Base-by-base conservation (phyloP, 2,329 filamentous ascomycete species). In the Didymella glomerata region DNA sequence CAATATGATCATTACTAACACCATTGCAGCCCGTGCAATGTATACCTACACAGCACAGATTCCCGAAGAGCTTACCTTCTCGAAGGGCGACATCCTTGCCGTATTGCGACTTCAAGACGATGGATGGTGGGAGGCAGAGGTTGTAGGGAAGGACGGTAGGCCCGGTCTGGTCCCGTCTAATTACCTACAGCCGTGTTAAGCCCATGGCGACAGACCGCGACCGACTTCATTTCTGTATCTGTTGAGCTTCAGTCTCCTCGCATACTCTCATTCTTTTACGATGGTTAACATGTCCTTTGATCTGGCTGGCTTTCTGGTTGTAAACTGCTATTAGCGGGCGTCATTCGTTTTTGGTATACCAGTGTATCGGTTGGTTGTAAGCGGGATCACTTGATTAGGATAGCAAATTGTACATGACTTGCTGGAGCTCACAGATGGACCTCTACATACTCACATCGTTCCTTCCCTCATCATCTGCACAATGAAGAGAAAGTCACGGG, bases 81-180 rank as follows among this genome's bases (percentile, higher is more conserved):
- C 84, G 46, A 99, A 99, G 81, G 93, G 93, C 47, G 96, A 99
- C 73, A 88, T 94, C 59, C 83, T 99, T 14, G 92, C 94, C 2
- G 88, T 99, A 14, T 82, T 97, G 46, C 86, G 93, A 60, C 87
- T 96, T 71, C 95, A 99, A 79, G 95, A 99, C 75, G 95, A 99
- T 74, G 95, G 95, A 20, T 99, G 95, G 95, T 99, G 96, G 95
- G 95, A 99, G 80, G 96, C 96, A 13, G 94, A 97, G 77, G 87
- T 97, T 40, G 91, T 93, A 45, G 88, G 89, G 20, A 83, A 82
- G 68, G 79, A 79, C 40, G 82, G 82, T 9, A 76, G 79, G 40
- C 76, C 83, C 16, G 87, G 87, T 24, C 78, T 90, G 66, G 87
- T 90, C 50, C 87, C 87, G 2, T 88, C 85, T 65, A 90, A 90